Percentiles rank a stretch among this genome's conserved stretches.
Evolutionary conservation across 2,329 filamentous ascomycete species (phyloP).

Genomic region (Talaromyces sp.): DNA sequence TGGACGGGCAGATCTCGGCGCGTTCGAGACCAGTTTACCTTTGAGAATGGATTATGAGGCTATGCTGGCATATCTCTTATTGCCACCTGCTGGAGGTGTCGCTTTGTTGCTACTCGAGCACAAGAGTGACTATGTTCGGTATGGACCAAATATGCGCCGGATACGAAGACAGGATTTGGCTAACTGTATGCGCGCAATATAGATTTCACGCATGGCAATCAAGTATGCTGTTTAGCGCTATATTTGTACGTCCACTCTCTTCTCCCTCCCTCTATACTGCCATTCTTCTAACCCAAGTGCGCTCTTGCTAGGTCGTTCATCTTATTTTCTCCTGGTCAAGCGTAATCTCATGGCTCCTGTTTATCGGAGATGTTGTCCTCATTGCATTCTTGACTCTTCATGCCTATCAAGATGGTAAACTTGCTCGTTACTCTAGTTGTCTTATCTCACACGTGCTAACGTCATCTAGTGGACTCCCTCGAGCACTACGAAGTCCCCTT

Average conservation of each 20-base stretch:
- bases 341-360: slow-evolving; percentile 77
- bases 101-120: slow-evolving; percentile 80
- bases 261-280: not conserved
- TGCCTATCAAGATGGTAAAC: slow-evolving; percentile 74
- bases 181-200: slow-evolving; percentile 3
- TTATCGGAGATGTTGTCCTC: slow-evolving; percentile 67
- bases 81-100: slow-evolving; percentile 82
- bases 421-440: not conserved
- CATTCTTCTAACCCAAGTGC: not conserved
- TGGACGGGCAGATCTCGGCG: slow-evolving; percentile 62
- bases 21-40: slow-evolving; percentile 85
- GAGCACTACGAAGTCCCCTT: slow-evolving; percentile 78
- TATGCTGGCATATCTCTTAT: slow-evolving; percentile 75
- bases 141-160: slow-evolving; percentile 17
- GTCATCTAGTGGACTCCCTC: slow-evolving; percentile 52
- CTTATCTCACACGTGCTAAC: not conserved
- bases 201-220: slow-evolving; percentile 98
- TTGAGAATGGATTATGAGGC: slow-evolving; percentile 86
- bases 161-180: not conserved
- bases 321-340: slow-evolving; percentile 80
- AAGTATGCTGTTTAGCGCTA: slow-evolving; percentile 70
- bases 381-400: slow-evolving; percentile 72
- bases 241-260: slow-evolving; percentile 44
- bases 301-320: slow-evolving; percentile 61
- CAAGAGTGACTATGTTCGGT: slow-evolving; percentile 96